Base-by-base conservation (phyloP, 441 rosid genomes). In the Euphorbia celastroides region DNA sequence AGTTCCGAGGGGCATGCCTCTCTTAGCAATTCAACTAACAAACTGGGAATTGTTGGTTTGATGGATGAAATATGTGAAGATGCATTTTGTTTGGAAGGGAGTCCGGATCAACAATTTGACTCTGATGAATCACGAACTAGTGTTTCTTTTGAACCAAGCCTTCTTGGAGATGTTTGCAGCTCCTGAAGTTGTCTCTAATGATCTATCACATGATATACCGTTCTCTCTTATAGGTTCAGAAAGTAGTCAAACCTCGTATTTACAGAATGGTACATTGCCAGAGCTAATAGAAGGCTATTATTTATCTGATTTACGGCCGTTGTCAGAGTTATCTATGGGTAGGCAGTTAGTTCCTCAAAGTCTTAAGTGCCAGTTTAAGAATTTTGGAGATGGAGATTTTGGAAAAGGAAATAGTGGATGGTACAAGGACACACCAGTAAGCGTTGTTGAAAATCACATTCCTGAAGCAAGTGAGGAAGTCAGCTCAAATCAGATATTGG, bases 231-330 rank as follows among this genome's bases (percentile, higher is more conserved):
- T 72, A 62, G 79, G 80, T 64, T 66, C 80, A 38, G 93, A 82
- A 76, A 80, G 76, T 67, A 76, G 77, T 82, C 83, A 85, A 73
- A 72, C 84, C 70, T 78, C 88, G 50, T 86, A 74, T 72, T 70
- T 81, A 42, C 83, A 81, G 60, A 75, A 70, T 60, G 85, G 77
- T 77, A 65, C 64, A 57, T 67, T 72, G 32, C 96, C 97, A 67
- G 98, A 95, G 73, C 64, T 90, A 65, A 87, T 95, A 63, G 99
- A 95, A 77, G 79, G 90, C 73, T 90, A 92, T 77, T 92, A 86
- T 80, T 64, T 84, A 63, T 74, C 96, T 54, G 88, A 90, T 62
- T 80, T 83, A 32, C 68, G 73, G 67, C 73, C 88, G 25, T 72
- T 78, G 48, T 78, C 99, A 64, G 92, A 82, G 76, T 74, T 86